Evolutionary conservation across 2,329 filamentous ascomycete genomes (phyloP).

Genomic region (Phyllosticta citrichinensis): DNA sequence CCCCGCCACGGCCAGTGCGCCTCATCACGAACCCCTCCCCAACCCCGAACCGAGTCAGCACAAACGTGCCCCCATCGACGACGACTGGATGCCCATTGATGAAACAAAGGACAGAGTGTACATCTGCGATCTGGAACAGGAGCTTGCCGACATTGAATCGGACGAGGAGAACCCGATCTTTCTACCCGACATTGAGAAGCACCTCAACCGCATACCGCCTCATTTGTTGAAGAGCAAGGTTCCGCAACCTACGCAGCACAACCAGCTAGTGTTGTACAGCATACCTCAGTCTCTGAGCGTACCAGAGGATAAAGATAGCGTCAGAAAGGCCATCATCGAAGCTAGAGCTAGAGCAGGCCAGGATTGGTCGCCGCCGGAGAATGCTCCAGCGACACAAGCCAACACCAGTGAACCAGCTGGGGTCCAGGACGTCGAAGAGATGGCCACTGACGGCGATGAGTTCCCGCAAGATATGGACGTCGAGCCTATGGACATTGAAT

Average conservation of each 20-base stretch:
- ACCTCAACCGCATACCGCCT: conserved; percentile 60
- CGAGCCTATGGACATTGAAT: conserved; percentile 1
- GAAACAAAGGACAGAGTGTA: conserved; percentile 81
- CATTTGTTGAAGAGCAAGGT: conserved; percentile 51
- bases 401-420: background rate
- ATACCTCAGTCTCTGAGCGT: conserved; percentile 69
- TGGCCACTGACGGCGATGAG: background rate
- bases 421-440: background rate
- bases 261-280: conserved; percentile 69
- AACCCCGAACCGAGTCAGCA: conserved; percentile 14
- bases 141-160: conserved; percentile 62
- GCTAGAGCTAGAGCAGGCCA: conserved; percentile 59
- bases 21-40: conserved; percentile 5
- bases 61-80: conserved; percentile 11
- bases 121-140: conserved; percentile 82
- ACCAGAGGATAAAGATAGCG: conserved; percentile 59
- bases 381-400: background rate
- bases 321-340: conserved; percentile 76
- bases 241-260: conserved; percentile 42
- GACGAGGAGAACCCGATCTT: conserved; percentile 60
- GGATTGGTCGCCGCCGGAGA: conserved; percentile 18
- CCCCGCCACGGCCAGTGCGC: conserved; percentile 18
- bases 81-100: conserved; percentile 73
- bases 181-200: conserved; percentile 76
- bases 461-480: background rate